phyloP scores from a whole-genome alignment of 1,284 basidiomycete genomes.

The Ceratobasidium sp. region DNA sequence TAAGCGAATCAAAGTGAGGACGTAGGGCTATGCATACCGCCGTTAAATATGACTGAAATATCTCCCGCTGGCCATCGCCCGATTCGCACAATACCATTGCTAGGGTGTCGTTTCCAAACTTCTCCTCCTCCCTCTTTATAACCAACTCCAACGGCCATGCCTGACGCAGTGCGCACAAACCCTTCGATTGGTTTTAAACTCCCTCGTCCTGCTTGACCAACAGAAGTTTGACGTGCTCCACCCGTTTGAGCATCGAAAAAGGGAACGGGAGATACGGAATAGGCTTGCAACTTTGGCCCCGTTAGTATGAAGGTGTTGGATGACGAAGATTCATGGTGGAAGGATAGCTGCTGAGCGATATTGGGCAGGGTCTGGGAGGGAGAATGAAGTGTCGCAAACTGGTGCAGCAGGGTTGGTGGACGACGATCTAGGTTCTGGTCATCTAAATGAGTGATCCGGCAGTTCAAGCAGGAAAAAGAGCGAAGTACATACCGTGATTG shows the following conservation, averaged over 20 bases:
- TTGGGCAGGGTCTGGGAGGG: constrained; percentile 56
- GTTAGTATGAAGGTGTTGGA: constrained; percentile 69
- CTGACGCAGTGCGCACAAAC: constrained; percentile 79
- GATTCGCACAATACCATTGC: constrained; percentile 48
- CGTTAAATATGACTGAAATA: constrained; percentile 25
- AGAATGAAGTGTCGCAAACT: constrained; percentile 75
- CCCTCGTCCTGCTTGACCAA: constrained; percentile 29
- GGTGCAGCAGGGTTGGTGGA: constrained; percentile 84
- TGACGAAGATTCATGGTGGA: constrained; percentile 51
- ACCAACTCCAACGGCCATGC: constrained; percentile 73
- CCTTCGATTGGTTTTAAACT: constrained; percentile 57
- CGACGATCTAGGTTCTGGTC: constrained; percentile 92
- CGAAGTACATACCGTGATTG: background rate
- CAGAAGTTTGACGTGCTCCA: background rate
- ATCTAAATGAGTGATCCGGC: no score
- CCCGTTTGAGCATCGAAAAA: constrained; percentile 70
- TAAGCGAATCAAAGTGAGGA: constrained; percentile 51
- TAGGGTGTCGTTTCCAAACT: constrained; percentile 65
- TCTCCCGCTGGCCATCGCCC: constrained; percentile 64
- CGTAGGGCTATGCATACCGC: constrained; percentile 9
- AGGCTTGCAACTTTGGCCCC: constrained; percentile 67
- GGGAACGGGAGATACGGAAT: constrained; percentile 63
- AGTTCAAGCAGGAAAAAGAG: background rate
- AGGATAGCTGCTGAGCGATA: constrained; percentile 54
- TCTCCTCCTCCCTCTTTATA: constrained; percentile 66